Conservation (phyloP, 441 rosid species). For the Adansonia grandidieri region DNA sequence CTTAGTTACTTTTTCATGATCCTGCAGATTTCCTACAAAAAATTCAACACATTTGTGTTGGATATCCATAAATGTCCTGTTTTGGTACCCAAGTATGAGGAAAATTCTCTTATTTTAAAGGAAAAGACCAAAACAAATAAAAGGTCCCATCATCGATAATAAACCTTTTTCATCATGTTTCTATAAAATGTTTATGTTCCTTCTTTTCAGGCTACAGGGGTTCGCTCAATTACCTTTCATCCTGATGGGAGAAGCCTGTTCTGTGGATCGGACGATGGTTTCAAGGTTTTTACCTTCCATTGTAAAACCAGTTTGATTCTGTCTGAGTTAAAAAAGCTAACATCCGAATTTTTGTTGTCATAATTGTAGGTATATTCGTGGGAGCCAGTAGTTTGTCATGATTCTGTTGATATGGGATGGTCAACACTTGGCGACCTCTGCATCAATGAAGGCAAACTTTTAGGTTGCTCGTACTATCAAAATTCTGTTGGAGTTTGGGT, state of each 20-base stretch:
- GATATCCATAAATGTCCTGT: background rate
- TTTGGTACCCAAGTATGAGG: background rate
- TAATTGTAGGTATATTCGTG: constrained; percentile 87
- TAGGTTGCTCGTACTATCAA: constrained; percentile 81
- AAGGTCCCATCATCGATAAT: background rate
- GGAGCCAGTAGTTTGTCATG: constrained; percentile 93
- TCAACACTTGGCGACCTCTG: constrained; percentile 87
- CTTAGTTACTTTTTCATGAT: background rate
- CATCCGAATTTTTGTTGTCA: constrained; percentile 27
- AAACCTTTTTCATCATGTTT: background rate
- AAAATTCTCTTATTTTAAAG: background rate
- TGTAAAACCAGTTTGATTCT: constrained; percentile 20
- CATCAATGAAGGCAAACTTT: constrained; percentile 77
- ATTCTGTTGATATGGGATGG: constrained; percentile 86
- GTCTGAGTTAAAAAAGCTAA: constrained; percentile 26
- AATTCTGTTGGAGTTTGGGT: constrained; percentile 90
- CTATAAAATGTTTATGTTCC: background rate
- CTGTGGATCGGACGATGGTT: constrained; percentile 84
- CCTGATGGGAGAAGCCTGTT: constrained; percentile 91
- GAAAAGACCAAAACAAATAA: background rate
- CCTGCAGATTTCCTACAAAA: background rate
- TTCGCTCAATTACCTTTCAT: constrained; percentile 72
- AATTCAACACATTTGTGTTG: background rate
- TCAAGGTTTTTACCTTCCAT: constrained; percentile 67
- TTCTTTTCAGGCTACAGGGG: constrained; percentile 69